Evolutionary conservation across 441 rosid genomes (phyloP), one percentile per base, ranked within the genome.

Genomic region (Pelargonium citronellum): DNA sequence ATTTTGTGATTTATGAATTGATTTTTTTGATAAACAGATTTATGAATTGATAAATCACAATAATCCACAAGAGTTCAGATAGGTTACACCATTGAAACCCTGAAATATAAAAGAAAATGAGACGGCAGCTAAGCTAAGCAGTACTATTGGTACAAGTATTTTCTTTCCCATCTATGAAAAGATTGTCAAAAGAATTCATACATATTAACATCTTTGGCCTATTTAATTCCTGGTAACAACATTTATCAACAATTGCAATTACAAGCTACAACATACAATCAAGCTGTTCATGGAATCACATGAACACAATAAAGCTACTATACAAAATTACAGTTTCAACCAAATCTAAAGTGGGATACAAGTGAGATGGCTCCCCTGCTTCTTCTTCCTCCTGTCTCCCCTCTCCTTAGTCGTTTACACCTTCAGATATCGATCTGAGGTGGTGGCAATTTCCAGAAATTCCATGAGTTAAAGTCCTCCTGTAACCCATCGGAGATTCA

Each of bases 391-490:
- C 17, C 19, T 57, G 7, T 57, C 24, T 57, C 20, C 62, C 62
- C 1, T 55, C 24, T 22, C 61, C 61, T 16, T 1, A 64, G 66
- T 53, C 16, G 13, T 55, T 43, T 57, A 58, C 27, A 15, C 64
- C 74, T 66, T 86, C 81, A 84, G 44, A 75, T 65, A 69, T 84
- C 79, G 46, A 84, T 61, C 34, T 16, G 49, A 46, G 88, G 92
- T 67, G 92, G 87, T 2, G 99, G 95, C 47, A 94, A 76, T 81
- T 77, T 94, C 99, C 99, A 94, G 83, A 69, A 94, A 82, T 94
- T 94, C 97, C 97, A 94, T 16, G 94, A 75, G 82, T 94, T 94
- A 72, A 72, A 94, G 75, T 87, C 97, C 84, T 94, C 99, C 99
- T 94, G 91, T 68, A 71, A 57, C 13, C 24, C n/a, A n/a, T n/a